Evolutionary conservation across 768 basidiomycete genomes (phyloP), one percentile per base, ranked within the genome.

Genomic region (Paxillus involutus): DNA sequence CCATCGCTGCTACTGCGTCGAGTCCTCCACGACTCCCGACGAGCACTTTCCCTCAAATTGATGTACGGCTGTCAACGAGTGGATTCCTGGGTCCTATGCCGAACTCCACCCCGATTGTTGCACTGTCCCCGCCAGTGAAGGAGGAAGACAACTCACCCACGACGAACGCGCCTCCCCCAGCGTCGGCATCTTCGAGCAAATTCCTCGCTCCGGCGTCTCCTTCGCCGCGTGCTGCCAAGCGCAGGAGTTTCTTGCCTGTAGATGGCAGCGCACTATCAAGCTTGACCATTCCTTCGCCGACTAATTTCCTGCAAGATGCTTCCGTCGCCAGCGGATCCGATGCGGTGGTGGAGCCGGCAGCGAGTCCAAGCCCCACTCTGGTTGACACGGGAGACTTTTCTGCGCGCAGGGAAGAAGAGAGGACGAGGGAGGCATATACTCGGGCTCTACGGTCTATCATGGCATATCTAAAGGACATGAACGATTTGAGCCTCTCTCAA

Each of bases 381-480:
- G 71, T 70, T 53, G 86, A 86, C 47, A 19, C 44, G 21, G 58
- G 64, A 37, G 78, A 81, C 45, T 71, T 61, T 41, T 39, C 75
- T 49, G 67, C 78, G 50, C 81, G 82, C 36, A 80, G 80, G 51
- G 89, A 91, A 71, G 86, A 88, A 68, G 88, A 89, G 56, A 78
- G 84, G 32, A 80, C 78, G 16, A 78, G 83, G 30, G 89, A 91
- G 63, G 79, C 83, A 30, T 88, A 88, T 66, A 85, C 83, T 63
- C 80, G 89, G 42, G 94, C 92, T 32, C 77, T 99, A 49, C 83
- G 91, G 51, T 89, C 91, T 10, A 84, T 99, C 16, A 95, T 98
- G 89, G 92, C 94, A 7, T 99, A 98, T 71, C 80, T 99, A 17
- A 85, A 86, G 63, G 97, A 99, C 63, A 88, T 99, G 84, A 89